Percentiles rank a stretch among this genome's conserved stretches.
These are phyloP conservation scores for Magnusiomyces tetraspermus DNA, from an alignment of 1,139 yeast species.

Conservation along the genomic window DNA sequence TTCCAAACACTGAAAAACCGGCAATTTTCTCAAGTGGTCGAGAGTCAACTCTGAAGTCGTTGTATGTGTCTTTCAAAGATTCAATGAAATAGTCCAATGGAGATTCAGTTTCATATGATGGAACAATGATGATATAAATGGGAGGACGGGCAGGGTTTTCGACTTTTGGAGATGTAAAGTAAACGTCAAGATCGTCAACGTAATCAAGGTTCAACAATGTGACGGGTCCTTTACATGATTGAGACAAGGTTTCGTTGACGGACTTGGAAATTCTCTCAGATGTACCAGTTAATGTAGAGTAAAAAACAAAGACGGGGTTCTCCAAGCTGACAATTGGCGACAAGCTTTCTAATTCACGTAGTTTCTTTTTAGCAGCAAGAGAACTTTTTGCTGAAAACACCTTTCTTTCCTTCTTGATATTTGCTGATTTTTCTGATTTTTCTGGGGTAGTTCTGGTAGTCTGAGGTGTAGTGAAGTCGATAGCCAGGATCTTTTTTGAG, in stretches of 20 bases:
- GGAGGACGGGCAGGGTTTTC: slow-evolving; percentile 23
- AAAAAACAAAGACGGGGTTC: slow-evolving; percentile 48
- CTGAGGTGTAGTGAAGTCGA: slow-evolving; percentile 37
- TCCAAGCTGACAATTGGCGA: slow-evolving; percentile 24
- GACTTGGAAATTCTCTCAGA: slow-evolving; percentile 59
- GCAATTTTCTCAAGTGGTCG: slow-evolving; percentile 55
- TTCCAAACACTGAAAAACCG: slow-evolving; percentile 78
- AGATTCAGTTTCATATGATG: slow-evolving; percentile 88
- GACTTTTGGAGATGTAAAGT: slow-evolving; percentile 51
- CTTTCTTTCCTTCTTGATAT: slow-evolving; percentile 17
- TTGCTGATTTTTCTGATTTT: too few relatives aligned
- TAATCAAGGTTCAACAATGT: slow-evolving; percentile 64
- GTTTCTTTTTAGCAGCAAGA: slow-evolving; percentile 15
- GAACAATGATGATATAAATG: slow-evolving; percentile 67
- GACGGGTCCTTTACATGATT: slow-evolving; percentile 39
- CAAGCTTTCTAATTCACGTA: slow-evolving; percentile 24
- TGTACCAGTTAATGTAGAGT: slow-evolving; percentile 79
- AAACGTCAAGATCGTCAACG: slow-evolving; percentile 74
- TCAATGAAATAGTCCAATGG: slow-evolving; percentile 85
- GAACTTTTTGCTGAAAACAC: slow-evolving; percentile 20
- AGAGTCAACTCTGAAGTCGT: slow-evolving; percentile 79
- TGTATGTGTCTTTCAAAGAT: slow-evolving; percentile 66
- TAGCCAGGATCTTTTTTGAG: slow-evolving; percentile 26
- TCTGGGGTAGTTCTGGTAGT: slow-evolving; percentile 9
- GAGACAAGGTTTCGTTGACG: slow-evolving; percentile 25